Percentiles rank a stretch among this genome's conserved stretches.
Evolutionary conservation across 228 moss, liverwort and hornwort genomes (phyloP).

Genomic region (Sphagnum magellanicum): DNA sequence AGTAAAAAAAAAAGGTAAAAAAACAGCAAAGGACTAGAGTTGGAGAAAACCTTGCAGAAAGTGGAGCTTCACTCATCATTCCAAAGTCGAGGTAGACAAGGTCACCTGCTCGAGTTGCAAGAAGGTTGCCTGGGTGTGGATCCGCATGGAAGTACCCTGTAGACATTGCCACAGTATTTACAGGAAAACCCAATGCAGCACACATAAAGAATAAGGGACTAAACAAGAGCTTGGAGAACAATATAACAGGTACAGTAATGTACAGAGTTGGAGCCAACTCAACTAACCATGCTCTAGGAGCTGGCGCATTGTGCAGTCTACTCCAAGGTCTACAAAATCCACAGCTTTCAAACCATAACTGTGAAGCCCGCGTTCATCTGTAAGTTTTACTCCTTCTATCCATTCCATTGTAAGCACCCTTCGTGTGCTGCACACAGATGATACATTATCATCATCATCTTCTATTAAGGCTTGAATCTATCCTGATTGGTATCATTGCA

Average conservation of each 20-base stretch:
- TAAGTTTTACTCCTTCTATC: constrained; percentile 65
- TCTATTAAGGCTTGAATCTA: neutral
- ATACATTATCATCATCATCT: neutral
- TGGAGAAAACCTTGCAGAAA: constrained; percentile 44
- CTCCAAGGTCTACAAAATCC: constrained; percentile 62
- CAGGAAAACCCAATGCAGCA: neutral
- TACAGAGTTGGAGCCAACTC: neutral
- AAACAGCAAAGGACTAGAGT: too few relatives aligned
- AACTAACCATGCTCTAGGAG: constrained; percentile 56
- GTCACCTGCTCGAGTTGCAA: constrained; percentile 53
- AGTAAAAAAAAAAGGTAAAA: too few relatives aligned
- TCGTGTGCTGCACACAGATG: constrained; percentile 31
- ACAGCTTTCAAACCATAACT: constrained; percentile 45
- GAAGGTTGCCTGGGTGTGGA: constrained; percentile 60
- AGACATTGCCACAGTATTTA: neutral
- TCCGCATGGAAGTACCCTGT: constrained; percentile 72
- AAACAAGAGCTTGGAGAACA: too few relatives aligned
- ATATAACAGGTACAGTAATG: too few relatives aligned
- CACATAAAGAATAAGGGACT: neutral
- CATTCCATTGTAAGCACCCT: constrained; percentile 72
- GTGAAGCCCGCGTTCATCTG: constrained; percentile 44
- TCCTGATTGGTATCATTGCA: neutral
- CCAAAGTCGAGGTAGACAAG: constrained; percentile 70
- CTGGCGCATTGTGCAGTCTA: constrained; percentile 65
- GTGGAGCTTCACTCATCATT: constrained; percentile 75